Conservation (phyloP, 768 basidiomycete species). For the Tricholoma hemisulphureum region DNA sequence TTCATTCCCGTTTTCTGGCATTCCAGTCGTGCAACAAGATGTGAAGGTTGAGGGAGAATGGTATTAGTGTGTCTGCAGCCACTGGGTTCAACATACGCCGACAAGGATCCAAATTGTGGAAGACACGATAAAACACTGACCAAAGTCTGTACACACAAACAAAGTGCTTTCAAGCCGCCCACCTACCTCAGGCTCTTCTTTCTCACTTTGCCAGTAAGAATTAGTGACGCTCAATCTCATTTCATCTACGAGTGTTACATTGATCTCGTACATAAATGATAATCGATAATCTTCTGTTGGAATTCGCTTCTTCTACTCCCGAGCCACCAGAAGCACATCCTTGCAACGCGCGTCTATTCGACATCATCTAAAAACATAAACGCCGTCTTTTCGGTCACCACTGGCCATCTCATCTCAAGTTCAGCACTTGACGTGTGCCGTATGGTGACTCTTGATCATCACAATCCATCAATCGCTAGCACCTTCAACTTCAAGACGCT, state of each 20-base stretch:
- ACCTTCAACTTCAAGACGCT: neutral
- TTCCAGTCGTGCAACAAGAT: slow-evolving; percentile 4
- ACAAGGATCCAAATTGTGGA: slow-evolving; percentile 70
- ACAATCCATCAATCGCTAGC: neutral
- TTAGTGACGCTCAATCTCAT: too few species aligned
- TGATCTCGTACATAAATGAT: too few species aligned
- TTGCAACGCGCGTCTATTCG: neutral
- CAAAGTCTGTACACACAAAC: slow-evolving; percentile 51
- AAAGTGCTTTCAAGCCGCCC: too few species aligned
- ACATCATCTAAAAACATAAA: neutral
- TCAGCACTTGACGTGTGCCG: neutral
- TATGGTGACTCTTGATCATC: neutral
- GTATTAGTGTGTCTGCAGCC: slow-evolving; percentile 51
- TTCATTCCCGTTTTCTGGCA: slow-evolving; percentile 19
- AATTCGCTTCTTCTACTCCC: too few species aligned
- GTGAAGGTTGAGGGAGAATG: slow-evolving; percentile 23
- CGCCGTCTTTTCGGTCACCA: neutral
- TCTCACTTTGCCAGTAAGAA: too few species aligned
- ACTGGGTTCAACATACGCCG: slow-evolving; percentile 59
- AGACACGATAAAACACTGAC: slow-evolving; percentile 74
- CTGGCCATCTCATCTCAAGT: neutral
- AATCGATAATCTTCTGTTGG: too few species aligned
- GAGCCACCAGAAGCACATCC: too few species aligned
- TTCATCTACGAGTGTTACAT: too few species aligned
- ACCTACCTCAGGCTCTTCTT: too few species aligned